A percentile compares a stretch with the other conserved stretches of the same genome.
These are phyloP conservation scores for Carex myosuroides DNA, from an alignment of 176 grass and related monocot species.

Conservation along the genomic window DNA sequence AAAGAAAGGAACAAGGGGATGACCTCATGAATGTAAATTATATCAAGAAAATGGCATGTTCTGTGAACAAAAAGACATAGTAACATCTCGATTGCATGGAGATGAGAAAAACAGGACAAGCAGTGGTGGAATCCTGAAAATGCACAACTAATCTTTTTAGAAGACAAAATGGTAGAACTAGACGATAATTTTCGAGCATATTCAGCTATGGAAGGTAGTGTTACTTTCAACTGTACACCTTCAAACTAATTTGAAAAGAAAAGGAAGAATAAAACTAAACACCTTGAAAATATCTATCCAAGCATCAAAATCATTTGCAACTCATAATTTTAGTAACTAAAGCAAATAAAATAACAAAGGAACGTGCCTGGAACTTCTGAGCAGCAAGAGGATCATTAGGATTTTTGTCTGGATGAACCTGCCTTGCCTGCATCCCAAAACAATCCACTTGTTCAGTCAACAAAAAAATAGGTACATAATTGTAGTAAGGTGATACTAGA, in stretches of 20 bases:
- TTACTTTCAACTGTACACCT: background rate
- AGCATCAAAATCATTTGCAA: background rate
- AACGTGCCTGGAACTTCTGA: slow-evolving; percentile 71
- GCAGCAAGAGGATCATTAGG: slow-evolving; percentile 76
- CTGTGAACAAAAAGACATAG: background rate
- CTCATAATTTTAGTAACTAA: background rate
- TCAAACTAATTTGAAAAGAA: background rate
- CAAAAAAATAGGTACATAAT: background rate
- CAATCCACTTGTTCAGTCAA: background rate
- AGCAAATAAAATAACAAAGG: background rate
- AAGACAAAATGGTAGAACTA: background rate
- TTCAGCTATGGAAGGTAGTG: background rate
- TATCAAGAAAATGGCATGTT: background rate
- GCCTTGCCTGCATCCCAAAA: slow-evolving; percentile 55
- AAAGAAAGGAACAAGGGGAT: slow-evolving; percentile 6
- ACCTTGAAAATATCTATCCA: background rate
- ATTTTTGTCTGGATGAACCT: slow-evolving; percentile 96
- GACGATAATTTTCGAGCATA: background rate
- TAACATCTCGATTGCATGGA: background rate
- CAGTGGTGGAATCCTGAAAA: background rate
- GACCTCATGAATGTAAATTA: slow-evolving; percentile 5
- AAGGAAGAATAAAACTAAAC: background rate
- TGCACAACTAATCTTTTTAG: background rate
- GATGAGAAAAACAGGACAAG: background rate
- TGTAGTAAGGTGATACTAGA: background rate